These are phyloP conservation scores for Ophiosphaerella narmari DNA, from an alignment of 2,329 filamentous ascomycete genomes.

Conservation along the genomic window DNA sequence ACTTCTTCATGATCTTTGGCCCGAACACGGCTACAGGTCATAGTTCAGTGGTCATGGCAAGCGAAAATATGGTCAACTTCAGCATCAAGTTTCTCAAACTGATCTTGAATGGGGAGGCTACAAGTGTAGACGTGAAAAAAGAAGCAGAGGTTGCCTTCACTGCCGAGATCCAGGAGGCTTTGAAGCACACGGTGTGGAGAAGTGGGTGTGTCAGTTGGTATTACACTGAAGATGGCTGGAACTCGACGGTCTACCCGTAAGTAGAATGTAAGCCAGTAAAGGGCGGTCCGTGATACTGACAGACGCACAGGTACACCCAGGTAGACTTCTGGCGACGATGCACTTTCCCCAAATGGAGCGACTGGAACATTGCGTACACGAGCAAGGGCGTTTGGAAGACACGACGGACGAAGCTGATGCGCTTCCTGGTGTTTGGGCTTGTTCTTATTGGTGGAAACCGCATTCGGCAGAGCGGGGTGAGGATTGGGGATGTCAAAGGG, in stretches of 20 bases:
- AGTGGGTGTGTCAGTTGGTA: slow-evolving; percentile 65
- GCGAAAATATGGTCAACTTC: slow-evolving; percentile 66
- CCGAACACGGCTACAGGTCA: slow-evolving; percentile 69
- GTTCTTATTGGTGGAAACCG: slow-evolving; percentile 29
- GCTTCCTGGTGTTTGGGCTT: slow-evolving; percentile 23
- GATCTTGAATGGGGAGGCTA: slow-evolving; percentile 86
- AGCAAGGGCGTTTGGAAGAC: slow-evolving; percentile 50
- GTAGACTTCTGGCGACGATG: slow-evolving; percentile 57
- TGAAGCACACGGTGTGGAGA: slow-evolving; percentile 58
- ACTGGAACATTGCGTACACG: slow-evolving; percentile 60
- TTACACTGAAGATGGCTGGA: slow-evolving; percentile 76
- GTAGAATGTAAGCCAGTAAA: slow-evolving; percentile 19
- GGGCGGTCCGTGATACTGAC: slow-evolving; percentile 1
- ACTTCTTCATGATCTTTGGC: slow-evolving; percentile 67
- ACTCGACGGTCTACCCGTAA: slow-evolving; percentile 70
- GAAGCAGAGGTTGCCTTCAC: slow-evolving; percentile 70
- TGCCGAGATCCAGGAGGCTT: slow-evolving; percentile 47
- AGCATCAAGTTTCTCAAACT: slow-evolving; percentile 63
- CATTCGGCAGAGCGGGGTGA: slow-evolving; percentile 28
- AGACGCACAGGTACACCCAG: slow-evolving; percentile 51
- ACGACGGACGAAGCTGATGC: slow-evolving; percentile 20
- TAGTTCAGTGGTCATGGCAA: slow-evolving; percentile 62
- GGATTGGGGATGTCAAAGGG: slow-evolving; percentile 23
- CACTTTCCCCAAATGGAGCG: slow-evolving; percentile 58
- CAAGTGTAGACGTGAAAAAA: slow-evolving; percentile 83